These are phyloP conservation scores for Phytophthora ohioensis DNA, from an alignment of 352 stramenopile genomes.

Conservation along the genomic window DNA sequence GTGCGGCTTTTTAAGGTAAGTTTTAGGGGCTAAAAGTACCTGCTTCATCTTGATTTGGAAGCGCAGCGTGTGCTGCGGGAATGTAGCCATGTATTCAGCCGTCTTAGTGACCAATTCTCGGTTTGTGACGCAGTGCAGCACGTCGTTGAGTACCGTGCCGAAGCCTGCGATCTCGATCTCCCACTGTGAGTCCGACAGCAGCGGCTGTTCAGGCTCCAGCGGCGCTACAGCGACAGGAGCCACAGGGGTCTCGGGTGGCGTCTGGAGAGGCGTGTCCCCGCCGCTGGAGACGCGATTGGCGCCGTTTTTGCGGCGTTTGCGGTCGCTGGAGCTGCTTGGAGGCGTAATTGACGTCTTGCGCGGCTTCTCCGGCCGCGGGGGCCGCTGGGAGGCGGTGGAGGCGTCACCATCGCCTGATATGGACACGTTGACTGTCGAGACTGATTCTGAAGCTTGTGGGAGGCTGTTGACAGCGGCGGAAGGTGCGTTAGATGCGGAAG, in stretches of 20 bases:
- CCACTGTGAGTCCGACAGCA: conserved; percentile 74
- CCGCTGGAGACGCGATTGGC: conserved; percentile 16
- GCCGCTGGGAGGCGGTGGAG: conserved; percentile 19
- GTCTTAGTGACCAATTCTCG: conserved; percentile 79
- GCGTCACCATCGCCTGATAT: neutral
- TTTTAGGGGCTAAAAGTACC: conserved; percentile 52
- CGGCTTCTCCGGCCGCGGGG: conserved; percentile 17
- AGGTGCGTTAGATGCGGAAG: conserved; percentile 9
- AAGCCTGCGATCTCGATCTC: conserved; percentile 84
- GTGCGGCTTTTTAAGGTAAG: conserved; percentile 32
- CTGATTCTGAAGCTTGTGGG: conserved; percentile 12
- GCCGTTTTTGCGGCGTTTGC: conserved; percentile 33
- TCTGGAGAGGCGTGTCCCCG: conserved; percentile 20
- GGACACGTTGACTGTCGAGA: conserved; percentile 10
- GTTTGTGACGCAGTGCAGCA: conserved; percentile 74
- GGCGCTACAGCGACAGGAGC: neutral
- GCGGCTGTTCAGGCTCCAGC: conserved; percentile 28
- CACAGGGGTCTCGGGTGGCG: conserved; percentile 7
- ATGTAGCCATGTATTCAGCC: conserved; percentile 75
- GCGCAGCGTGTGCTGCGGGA: conserved; percentile 75
- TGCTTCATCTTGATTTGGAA: conserved; percentile 92
- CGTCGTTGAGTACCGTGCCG: conserved; percentile 72
- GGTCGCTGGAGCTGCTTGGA: conserved; percentile 10
- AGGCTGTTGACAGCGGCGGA: neutral
- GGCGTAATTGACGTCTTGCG: conserved; percentile 18